Conservation (phyloP, 1,284 basidiomycete species). For the Takashimella tepidaria region DNA sequence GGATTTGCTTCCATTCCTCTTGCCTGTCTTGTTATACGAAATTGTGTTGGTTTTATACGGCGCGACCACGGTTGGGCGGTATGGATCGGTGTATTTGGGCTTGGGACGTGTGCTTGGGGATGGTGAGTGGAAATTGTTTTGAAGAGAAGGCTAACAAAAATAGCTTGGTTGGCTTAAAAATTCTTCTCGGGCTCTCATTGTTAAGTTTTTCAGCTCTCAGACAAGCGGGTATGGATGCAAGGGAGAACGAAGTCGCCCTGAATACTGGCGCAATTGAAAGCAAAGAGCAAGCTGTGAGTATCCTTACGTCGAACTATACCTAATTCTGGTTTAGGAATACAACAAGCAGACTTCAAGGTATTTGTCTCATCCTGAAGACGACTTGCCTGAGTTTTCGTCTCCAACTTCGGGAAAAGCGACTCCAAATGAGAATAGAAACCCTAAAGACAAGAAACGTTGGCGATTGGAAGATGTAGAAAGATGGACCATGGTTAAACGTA, state of each 20-base stretch:
- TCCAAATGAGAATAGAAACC: neutral
- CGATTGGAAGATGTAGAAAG: constrained; percentile 78
- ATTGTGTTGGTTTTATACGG: constrained; percentile 66
- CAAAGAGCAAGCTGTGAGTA: constrained; percentile 70
- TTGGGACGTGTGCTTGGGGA: constrained; percentile 59
- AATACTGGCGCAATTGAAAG: constrained; percentile 76
- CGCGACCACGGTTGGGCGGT: constrained; percentile 53
- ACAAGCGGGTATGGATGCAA: constrained; percentile 66
- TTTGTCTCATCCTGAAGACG: constrained; percentile 63
- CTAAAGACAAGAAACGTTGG: constrained; percentile 54
- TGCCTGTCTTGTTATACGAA: constrained; percentile 82
- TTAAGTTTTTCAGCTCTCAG: constrained; percentile 74
- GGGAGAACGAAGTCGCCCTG: constrained; percentile 63
- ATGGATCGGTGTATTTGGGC: constrained; percentile 45
- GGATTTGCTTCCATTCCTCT: constrained; percentile 92
- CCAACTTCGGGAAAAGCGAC: neutral
- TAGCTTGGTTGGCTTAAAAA: constrained; percentile 76
- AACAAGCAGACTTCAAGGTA: constrained; percentile 70
- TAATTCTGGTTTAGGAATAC: constrained; percentile 56
- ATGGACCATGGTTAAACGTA: constrained; percentile 90
- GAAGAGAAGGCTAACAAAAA: constrained; percentile 3
- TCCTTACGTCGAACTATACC: neutral
- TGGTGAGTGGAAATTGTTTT: constrained; percentile 56
- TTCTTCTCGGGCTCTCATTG: constrained; percentile 80
- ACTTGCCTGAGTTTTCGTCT: constrained; percentile 54